Evolutionary conservation across 257 asterid species (phyloP).

Genomic region (Solanum clarkiae): DNA sequence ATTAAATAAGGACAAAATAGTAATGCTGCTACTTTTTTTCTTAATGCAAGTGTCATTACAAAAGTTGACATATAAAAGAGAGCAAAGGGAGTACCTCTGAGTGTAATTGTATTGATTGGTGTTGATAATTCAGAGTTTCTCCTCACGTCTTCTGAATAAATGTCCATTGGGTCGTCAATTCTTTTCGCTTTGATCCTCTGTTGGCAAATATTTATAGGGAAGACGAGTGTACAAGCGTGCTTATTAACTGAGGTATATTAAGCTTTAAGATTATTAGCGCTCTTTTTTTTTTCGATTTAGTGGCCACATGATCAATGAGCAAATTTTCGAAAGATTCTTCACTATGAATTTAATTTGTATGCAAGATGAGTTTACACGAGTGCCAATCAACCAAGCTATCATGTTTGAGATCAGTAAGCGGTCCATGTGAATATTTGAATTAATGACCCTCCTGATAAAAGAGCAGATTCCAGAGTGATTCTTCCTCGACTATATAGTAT

Average conservation of each 20-base stretch:
- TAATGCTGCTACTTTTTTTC: too few species aligned
- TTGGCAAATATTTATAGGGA: neutral
- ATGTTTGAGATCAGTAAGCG: neutral
- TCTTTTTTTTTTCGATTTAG: neutral
- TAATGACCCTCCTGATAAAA: neutral
- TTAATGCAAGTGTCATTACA: too few species aligned
- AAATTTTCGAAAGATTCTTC: neutral
- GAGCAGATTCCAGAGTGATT: neutral
- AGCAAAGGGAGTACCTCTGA: too few species aligned
- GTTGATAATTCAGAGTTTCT: neutral
- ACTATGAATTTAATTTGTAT: neutral
- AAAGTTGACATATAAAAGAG: too few species aligned
- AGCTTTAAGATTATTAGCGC: neutral
- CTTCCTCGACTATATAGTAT: neutral
- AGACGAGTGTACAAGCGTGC: neutral
- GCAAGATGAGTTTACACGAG: neutral
- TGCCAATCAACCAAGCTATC: neutral
- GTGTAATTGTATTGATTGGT: neutral
- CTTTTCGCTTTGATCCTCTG: neutral
- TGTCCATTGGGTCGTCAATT: neutral
- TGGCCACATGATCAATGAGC: neutral
- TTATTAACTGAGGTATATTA: neutral
- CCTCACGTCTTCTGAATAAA: neutral
- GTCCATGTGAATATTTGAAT: neutral
- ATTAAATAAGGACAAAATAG: too few species aligned